Conservation (phyloP, 352 stramenopile species). For the Globisporangium recalcitrans region DNA sequence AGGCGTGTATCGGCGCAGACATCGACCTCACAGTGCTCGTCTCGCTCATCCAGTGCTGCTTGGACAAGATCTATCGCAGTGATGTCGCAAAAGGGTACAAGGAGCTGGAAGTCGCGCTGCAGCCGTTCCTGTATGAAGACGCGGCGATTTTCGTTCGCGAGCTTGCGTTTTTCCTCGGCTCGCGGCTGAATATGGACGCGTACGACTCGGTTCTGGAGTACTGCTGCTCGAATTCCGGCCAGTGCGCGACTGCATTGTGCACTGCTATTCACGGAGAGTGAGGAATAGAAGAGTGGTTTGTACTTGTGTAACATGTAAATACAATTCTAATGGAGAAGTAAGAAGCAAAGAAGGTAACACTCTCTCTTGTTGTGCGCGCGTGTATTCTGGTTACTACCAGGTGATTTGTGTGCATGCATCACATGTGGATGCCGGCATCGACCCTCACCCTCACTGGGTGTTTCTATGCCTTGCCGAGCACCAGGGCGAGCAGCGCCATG, state of each 20-base stretch:
- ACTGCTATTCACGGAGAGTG: constrained; percentile 11
- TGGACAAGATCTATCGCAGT: constrained; percentile 46
- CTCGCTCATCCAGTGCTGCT: constrained; percentile 50
- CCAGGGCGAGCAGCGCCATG: constrained; percentile 96
- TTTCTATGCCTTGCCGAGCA: constrained; percentile 80
- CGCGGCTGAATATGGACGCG: constrained; percentile 54
- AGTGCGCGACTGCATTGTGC: constrained; percentile 42
- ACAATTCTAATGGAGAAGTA: background rate
- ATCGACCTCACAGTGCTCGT: constrained; percentile 68
- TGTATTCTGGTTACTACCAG: background rate
- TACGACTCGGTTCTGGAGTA: constrained; percentile 68
- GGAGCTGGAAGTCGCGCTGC: constrained; percentile 41
- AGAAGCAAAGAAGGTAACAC: background rate
- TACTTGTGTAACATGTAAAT: background rate
- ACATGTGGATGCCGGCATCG: background rate
- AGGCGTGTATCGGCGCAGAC: constrained; percentile 57
- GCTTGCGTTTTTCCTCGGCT: constrained; percentile 58
- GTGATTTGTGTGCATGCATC: background rate
- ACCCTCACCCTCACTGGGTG: background rate
- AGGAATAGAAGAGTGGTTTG: background rate
- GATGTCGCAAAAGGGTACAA: constrained; percentile 32
- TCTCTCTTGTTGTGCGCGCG: constrained; percentile 2
- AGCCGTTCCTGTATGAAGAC: constrained; percentile 66
- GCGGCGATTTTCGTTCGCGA: constrained; percentile 52
- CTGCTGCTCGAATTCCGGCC: constrained; percentile 36